Evolutionary conservation across 169 alveolate genomes (phyloP).

Genomic region (Babesia divergens): DNA sequence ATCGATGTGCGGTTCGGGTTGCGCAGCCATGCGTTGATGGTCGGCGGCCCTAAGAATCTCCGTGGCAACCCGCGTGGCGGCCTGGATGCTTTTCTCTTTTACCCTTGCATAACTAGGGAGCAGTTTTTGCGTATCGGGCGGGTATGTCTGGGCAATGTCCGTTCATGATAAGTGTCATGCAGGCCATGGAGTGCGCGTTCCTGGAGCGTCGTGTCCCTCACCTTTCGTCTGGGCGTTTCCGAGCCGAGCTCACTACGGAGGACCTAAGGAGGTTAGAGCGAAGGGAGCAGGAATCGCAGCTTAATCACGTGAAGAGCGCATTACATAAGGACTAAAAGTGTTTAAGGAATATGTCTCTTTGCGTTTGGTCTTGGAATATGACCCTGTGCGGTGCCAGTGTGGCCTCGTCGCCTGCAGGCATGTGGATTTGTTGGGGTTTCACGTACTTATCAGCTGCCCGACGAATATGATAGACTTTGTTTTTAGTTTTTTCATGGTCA

Average conservation of each 20-base stretch:
- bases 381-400: constrained; percentile 51
- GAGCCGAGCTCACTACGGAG: constrained; percentile 5
- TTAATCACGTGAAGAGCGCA: background rate
- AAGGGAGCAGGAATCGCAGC: background rate
- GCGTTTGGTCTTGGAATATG: constrained; percentile 31
- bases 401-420: constrained; percentile 23
- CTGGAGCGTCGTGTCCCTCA: constrained; percentile 47
- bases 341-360: constrained; percentile 43
- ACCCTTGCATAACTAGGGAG: constrained; percentile 52
- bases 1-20: constrained; percentile 55
- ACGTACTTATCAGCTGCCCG: constrained; percentile 57
- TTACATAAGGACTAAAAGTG: constrained; percentile 4
- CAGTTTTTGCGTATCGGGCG: constrained; percentile 45
- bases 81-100: constrained; percentile 38
- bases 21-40: constrained; percentile 58
- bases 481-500: constrained; percentile 57
- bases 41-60: constrained; percentile 63
- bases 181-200: constrained; percentile 55
- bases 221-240: background rate
- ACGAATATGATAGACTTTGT: constrained; percentile 45
- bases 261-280: constrained; percentile 11
- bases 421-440: background rate
- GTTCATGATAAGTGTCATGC: background rate
- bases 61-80: constrained; percentile 63
- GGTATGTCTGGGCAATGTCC: constrained; percentile 3